These are phyloP conservation scores for Colletotrichum chlorophyti DNA, from an alignment of 2,329 filamentous ascomycete species.

Conservation along the genomic window DNA sequence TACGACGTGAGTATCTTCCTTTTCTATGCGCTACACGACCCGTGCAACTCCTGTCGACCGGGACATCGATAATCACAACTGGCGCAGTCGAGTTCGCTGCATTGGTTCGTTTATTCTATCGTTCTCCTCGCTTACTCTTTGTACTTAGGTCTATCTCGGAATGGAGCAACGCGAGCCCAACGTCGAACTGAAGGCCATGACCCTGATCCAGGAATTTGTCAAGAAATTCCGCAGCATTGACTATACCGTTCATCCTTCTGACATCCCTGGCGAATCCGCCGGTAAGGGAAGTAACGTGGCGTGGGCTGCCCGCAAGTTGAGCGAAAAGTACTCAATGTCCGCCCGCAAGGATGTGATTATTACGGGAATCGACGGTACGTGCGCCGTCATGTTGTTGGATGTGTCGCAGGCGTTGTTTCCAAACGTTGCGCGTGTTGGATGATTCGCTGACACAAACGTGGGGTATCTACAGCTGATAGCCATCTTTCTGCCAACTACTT, in stretches of 20 bases:
- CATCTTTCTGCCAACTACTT: slow-evolving; percentile 75
- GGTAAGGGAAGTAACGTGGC: slow-evolving; percentile 79
- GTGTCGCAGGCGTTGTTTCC: slow-evolving; percentile 30
- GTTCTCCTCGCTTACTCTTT: no score
- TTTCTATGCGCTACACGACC: neutral
- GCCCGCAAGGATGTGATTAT: slow-evolving; percentile 68
- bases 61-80: no score
- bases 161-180: slow-evolving; percentile 75
- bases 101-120: no score
- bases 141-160: slow-evolving; percentile 68
- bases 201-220: slow-evolving; percentile 67
- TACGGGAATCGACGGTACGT: slow-evolving; percentile 76
- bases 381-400: slow-evolving; percentile 14
- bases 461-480: slow-evolving; percentile 64
- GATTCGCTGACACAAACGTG: slow-evolving; percentile 37
- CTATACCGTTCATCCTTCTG: slow-evolving; percentile 70
- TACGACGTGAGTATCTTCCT: slow-evolving; percentile 68
- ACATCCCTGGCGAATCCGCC: slow-evolving; percentile 71
- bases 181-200: slow-evolving; percentile 66
- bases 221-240: slow-evolving; percentile 72
- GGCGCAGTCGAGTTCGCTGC: no score
- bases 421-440: slow-evolving; percentile 28
- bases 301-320: slow-evolving; percentile 73
- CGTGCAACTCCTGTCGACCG: no score
- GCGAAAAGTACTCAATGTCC: slow-evolving; percentile 62